Base-by-base conservation (phyloP, 352 stramenopile species). In the Phytophthora hybrid region DNA sequence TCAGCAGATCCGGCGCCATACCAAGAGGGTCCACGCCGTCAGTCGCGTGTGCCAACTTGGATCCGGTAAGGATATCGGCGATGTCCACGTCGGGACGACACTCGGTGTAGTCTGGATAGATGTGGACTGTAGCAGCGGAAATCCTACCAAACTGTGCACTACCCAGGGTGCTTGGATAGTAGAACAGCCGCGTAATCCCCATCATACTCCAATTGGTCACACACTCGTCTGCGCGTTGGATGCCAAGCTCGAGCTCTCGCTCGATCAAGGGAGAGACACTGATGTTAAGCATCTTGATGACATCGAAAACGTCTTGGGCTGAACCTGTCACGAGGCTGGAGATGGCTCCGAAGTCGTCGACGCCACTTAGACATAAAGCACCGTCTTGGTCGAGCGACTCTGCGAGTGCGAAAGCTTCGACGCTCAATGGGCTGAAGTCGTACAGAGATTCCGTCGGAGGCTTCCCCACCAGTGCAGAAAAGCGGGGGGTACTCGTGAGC, bases 71-170 rank as follows among this genome's bases (percentile, higher is more conserved):
- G n/a, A n/a, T n/a, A n/a, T n/a, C n/a, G n/a, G n/a, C n/a, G n/a
- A n/a, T n/a, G n/a, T n/a, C n/a, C n/a, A n/a, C n/a, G n/a, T n/a
- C n/a, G n/a, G n/a, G n/a, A n/a, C n/a, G n/a, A n/a, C n/a, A n/a
- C n/a, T n/a, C 65, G n/a, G 65, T 72, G 49, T 62, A 72, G 49
- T 72, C 65, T 16, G 65, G 65, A 46, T 66, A 72, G 8, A 72
- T 31, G 14, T 41, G 66, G 18, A 59, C 29, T n/a, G 65, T 57
- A 6, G 59, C 65, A 37, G 65, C 65, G 2, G 65, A 49, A 18
- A 72, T 47, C 9, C 34, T 66, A 19, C 21, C 47, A 47, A 66
- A 72, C 8, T 60, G 37, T 9, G 32, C 13, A 29, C 16, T 57
- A 1, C 57, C 49, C 8, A 49, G 49, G 1, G 31, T 59, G 11